Percentiles rank a stretch among this genome's conserved stretches.
Conservation (phyloP, 129 eudicot species). For the Deinandra increscens region DNA sequence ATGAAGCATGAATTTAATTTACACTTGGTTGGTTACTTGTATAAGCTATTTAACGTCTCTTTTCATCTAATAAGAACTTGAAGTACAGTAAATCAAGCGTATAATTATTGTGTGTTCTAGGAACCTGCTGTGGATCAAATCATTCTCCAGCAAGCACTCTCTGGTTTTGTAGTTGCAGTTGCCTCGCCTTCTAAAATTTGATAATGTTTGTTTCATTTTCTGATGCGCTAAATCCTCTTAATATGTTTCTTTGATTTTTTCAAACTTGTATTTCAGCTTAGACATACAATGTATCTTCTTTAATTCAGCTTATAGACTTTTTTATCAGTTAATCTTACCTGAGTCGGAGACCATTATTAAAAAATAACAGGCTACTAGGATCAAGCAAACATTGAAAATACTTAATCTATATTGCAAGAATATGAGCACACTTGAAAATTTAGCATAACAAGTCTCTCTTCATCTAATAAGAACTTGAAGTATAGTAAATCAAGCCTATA, state of each 20-base stretch:
- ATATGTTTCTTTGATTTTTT: background rate
- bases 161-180: conserved; percentile 79
- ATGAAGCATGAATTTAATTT: no score
- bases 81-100: background rate
- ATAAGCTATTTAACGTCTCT: background rate
- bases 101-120: conserved; percentile 34
- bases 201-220: conserved; percentile 34
- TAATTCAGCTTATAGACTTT: background rate
- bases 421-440: background rate
- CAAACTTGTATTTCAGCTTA: conserved; percentile 8
- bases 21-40: no score
- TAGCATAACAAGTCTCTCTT: background rate
- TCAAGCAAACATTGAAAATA: no score
- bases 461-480: conserved; percentile 13
- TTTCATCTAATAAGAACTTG: background rate
- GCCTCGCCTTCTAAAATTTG: conserved; percentile 96
- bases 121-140: conserved; percentile 68
- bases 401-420: conserved; percentile 1
- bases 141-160: conserved; percentile 60
- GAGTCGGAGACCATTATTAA: conserved; percentile 27
- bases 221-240: conserved; percentile 9
- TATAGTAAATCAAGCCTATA: background rate
- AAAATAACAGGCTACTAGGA: background rate
- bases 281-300: background rate
- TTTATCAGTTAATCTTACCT: conserved; percentile 37